Conservation (phyloP, 177 flowering plant genomes). For the Telopea speciosissima region DNA sequence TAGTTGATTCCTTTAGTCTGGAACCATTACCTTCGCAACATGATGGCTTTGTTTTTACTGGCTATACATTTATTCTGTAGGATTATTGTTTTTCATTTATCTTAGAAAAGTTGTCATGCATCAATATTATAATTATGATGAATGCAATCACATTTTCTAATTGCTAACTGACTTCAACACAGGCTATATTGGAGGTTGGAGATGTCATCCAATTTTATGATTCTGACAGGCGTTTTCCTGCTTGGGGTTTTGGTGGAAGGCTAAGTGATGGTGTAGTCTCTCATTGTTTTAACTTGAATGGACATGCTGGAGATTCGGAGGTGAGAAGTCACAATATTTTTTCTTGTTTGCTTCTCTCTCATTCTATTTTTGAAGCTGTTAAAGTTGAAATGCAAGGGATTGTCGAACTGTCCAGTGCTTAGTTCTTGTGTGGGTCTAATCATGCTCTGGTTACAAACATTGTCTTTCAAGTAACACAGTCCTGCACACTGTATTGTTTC, state of each 20-base stretch:
- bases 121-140: neutral
- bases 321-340: constrained; percentile 22
- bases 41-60: too few species aligned
- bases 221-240: constrained; percentile 65
- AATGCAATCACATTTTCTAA: neutral
- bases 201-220: constrained; percentile 90
- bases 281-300: constrained; percentile 86
- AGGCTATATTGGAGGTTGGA: constrained; percentile 83
- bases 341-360: neutral
- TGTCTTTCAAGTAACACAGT: too few species aligned
- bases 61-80: too few species aligned
- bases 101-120: too few species aligned
- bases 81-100: too few species aligned
- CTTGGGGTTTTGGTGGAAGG: constrained; percentile 96
- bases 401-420: too few species aligned
- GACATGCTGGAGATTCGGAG: constrained; percentile 39
- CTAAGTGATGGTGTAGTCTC: constrained; percentile 42
- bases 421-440: too few species aligned
- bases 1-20: too few species aligned
- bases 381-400: neutral
- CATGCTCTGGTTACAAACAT: too few species aligned
- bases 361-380: neutral
- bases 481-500: too few species aligned
- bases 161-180: constrained; percentile 11
- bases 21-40: too few species aligned